Base-by-base conservation (phyloP, 768 basidiomycete genomes). In the Plicaturopsis crispa region DNA sequence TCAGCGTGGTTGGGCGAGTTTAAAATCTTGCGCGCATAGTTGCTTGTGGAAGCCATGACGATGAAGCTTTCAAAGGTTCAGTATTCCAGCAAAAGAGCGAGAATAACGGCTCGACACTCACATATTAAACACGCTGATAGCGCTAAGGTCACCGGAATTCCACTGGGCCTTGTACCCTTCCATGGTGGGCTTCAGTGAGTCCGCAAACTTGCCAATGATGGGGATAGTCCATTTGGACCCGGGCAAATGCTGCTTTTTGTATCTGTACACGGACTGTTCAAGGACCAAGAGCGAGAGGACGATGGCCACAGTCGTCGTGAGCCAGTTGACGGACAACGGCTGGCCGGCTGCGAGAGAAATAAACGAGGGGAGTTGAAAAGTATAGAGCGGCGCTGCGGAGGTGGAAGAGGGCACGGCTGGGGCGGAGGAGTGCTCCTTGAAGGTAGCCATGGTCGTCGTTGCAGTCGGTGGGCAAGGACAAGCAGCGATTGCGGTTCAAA, bases 71-170 rank as follows among this genome's bases (percentile, higher is more conserved):
- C n/a, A 23, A n/a, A 24, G 18, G 11, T 35, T 26, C 33, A 47
- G 39, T 30, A 52, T 37, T 12, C 32, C 24, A 14, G 24, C 21
- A 37, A 17, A 39, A 21, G 31, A 20, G 33, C 11, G 28, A 24
- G 10, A 28, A 28, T 28, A 14, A 28, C 14, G 14, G 26, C 14
- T n/a, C n/a, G n/a, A 13, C 23, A 63, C 83, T 49, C 45, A 89
- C 96, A 99, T 97, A 64, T 99, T 94, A 68, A 99, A 99, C 4
- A 99, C 96, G 56, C 88, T 92, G 41, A 94, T 66, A 7, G 82
- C 91, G 47, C 84, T 85, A 23, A 99, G 72, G 11, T 80, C 80
- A 37, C 92, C 93, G 2, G 83, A 81, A 48, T 84, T 71, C 94
- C 94, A 99, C 52, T 93, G 89, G 48, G 70, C 73, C 70, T 83